Base-by-base conservation (phyloP, 805 yeast species). In the Yamadazyma sp. region DNA sequence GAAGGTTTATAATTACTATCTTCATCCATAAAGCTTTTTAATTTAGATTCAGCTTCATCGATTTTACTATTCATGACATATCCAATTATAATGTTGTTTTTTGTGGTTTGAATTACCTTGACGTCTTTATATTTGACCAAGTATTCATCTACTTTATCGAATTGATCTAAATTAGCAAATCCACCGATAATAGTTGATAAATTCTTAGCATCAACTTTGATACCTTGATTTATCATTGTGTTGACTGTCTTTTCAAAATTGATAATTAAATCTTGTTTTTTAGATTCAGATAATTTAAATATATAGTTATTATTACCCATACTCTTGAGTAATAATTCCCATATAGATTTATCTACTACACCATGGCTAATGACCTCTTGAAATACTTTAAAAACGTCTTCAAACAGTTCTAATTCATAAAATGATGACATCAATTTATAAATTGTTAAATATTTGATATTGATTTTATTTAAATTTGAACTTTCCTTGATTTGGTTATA, bases 261-360 rank as follows among this genome's bases (percentile, higher is more conserved):
- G 10, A 28, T 29, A 9, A 31, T 35, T 14, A 49, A 40, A 12
- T 30, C 29, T 53, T 55, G 29, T 55, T 64, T 38, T 57, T 58
- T 5, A 47, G 44, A 27, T 53, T 63, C 15, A 54, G 43, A 34
- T 44, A 69, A 52, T 3, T 32, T 35, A 3, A 36, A 35, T 11
- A 62, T 45, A 23, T 51, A 45, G 5, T 43, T 40, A 4, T 69
- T 60, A 40, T 55, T 60, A 7, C 69, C 65, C 50, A 71, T 67
- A 1, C 82, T 65, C 33, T 70, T 60, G 33, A 84, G 56, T 19
- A 82, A 64, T 33, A 73, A 66, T 34, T 80, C 78, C 87, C 87
- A 84, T 70, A 54, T n/a, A 78, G 78, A 17, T 7, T 20, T 31
- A 14, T 32, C 33, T 6, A 28, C 23, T 6, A 43, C 49, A 14